Base-by-base conservation (phyloP, 345 rosid species). In the Reutealis trisperma region DNA sequence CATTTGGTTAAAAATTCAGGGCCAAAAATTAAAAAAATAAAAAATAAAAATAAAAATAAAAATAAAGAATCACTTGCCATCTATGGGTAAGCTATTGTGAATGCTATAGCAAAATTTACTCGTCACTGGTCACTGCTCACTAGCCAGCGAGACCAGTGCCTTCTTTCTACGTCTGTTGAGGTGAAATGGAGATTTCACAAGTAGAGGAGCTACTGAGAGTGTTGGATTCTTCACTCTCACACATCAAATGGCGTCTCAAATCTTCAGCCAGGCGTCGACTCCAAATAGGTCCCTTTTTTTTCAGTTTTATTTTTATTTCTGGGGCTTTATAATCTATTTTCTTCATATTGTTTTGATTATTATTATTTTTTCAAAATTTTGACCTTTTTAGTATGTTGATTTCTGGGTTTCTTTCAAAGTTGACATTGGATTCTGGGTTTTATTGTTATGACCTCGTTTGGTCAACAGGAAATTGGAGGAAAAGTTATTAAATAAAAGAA, bases 171-270 rank as follows among this genome's bases (percentile, higher is more conserved):
- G 13, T 47, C 51, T 1, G 1, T 15, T 47, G 51, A 47, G 3
- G 42, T 14, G 42, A 27, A 51, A 70, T 70, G 73, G 73, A 70
- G 59, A 44, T 51, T 16, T 59, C 44, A 4, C 24, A 27, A 25
- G 44, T 15, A 54, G 93, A 89, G 58, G 94, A 90, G 83, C 64
- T 78, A 5, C 59, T 87, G 61, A 85, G 83, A 69, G 86, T 83
- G 70, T 65, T 92, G 83, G 85, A 82, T 61, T 79, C 85, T 34
- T 85, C 86, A 74, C 91, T 94, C 37, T 57, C 81, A 25, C 85
- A 79, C 37, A 79, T 85, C 87, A 89, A 91, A 76, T 94, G 98
- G 98, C 88, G 93, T 51, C 91, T 94, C 75, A 87, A 82, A 42
- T 30, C 90, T 69, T 75, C 72, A 27, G 72, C 93, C 63, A 92